Percentiles rank a stretch among this genome's conserved stretches.
phyloP scores from a whole-genome alignment of 1,284 basidiomycete genomes.

The Phellopilus nigrolimitatus region DNA sequence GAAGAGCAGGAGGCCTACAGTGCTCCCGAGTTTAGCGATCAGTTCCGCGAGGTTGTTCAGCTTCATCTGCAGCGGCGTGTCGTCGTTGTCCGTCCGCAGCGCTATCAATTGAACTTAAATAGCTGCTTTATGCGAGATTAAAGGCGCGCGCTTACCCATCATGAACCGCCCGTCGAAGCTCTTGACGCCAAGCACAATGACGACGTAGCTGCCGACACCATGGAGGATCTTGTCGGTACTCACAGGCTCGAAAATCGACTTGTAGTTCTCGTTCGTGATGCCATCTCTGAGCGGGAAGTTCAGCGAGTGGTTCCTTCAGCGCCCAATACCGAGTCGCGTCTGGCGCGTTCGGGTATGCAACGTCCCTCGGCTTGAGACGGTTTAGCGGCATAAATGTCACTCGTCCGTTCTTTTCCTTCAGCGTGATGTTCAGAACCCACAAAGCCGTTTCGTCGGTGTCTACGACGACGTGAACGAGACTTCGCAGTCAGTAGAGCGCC shows the following conservation, averaged over 20 bases:
- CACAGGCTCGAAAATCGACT: constrained; percentile 93
- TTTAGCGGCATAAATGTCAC: constrained; percentile 99
- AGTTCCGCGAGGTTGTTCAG: no score
- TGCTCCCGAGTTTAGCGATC: no score
- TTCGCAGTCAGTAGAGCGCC: constrained; percentile 29
- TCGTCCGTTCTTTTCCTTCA: constrained; percentile 86
- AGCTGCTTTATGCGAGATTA: no score
- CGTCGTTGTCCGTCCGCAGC: no score
- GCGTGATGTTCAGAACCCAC: constrained; percentile 86
- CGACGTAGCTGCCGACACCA: no score
- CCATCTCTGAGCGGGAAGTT: constrained; percentile 97
- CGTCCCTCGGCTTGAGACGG: constrained; percentile 80
- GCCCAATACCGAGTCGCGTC: constrained; percentile 92
- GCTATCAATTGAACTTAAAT: no score
- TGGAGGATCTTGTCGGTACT: no score
- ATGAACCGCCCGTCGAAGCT: no score
- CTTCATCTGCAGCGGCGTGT: no score
- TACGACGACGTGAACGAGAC: constrained; percentile 96
- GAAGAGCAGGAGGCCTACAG: no score
- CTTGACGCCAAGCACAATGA: no score
- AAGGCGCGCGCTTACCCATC: no score
- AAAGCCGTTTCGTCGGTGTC: constrained; percentile 92
- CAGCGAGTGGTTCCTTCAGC: constrained; percentile 89
- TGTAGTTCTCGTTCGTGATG: constrained; percentile 94
- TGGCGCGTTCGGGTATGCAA: constrained; percentile 66